Base-by-base conservation (phyloP, 768 basidiomycete genomes). In the Trametes cinnabarina region DNA sequence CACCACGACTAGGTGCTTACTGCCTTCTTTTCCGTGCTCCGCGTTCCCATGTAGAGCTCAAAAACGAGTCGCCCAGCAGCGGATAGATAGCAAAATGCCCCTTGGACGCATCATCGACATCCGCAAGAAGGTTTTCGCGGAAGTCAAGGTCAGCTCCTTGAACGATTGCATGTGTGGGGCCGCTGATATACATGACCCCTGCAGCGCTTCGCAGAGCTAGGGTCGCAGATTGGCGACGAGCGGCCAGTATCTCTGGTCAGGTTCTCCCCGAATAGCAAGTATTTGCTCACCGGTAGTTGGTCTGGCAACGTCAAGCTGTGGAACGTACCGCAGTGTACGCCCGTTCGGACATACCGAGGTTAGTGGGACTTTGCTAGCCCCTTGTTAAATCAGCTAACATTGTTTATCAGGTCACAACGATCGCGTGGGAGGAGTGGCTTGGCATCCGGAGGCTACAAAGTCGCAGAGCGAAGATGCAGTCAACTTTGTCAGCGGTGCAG, bases 211-310 rank as follows among this genome's bases (percentile, higher is more conserved):
- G 80, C 85, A 47, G 96, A 94, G 66, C 83, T 98, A 43, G 97
- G 97, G 22, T 98, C 97, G 0, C 96, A 98, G 79, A 94, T 98
- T 64, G 97, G 94, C 53, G 97, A 98, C 71, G 94, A 97, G 64
- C 83, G 97, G 41, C 94, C 97, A 1, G 84, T 98, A 63, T 89
- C 94, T 2, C 87, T 90, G 75, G 92, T 98, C 26, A 88, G 97
- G 37, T 98, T 98, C 72, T 85, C 96, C 3, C 97, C 97, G 8
- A 90, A 98, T 70, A 90, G 88, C 69, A 74, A 90, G 67, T 80
- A 90, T 57, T 82, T 98, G 47, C 90, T 94, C 4, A 96, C 96
- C 2, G 94, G 90, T 11, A 94, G 92, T 64, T 99, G 97, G 97
- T 92, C 95, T 26, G 97, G 97, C 19, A 86, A 86, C 42, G 86